Base-by-base conservation (phyloP, 2,329 filamentous ascomycete species). In the Xylaria sp. region DNA sequence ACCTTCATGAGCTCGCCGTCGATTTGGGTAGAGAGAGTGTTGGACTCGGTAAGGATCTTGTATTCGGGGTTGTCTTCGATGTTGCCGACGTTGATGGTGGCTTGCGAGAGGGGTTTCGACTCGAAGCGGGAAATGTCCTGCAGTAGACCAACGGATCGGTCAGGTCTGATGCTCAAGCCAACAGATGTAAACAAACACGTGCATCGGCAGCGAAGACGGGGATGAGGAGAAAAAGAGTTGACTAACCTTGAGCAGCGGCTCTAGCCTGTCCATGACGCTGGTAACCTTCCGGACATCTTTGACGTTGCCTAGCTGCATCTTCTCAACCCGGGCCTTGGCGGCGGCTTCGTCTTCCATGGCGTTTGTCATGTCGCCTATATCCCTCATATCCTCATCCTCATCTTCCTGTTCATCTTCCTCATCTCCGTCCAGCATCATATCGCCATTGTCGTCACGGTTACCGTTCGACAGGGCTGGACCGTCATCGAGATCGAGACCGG, bases 61-160 rank as follows among this genome's bases (percentile, higher is more conserved):
- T 97, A 97, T 79, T 97, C 94, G 60, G 93, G 93, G 75, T 97
- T 94, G 76, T 97, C 93, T 80, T 97, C 94, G 75, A 97, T 90
- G 63, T 93, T 94, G 74, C 94, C 93, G 68, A 96, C 83, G 74
- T 90, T 87, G 25, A 85, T 87, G 34, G 86, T 88, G 68, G 86
- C 87, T 65, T 89, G 85, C 61, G 88, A 85, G 39, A 90, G 86
- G 4, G 91, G 86, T 75, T 93, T 85, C 48, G 87, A 88, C 81
- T 93, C 89, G 81, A 90, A 96, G 75, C 92, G 84, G 78, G 87
- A 84, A 80, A 97, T 94, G 91, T 93, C 93, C 92, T 96, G 83
- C 78, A 83, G 77, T 76, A 79, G 79, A 79, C 80, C 81, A 82
- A 77, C 74, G 76, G 83, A 80, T 82, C 81, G 76, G 89, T 94